Conservation (phyloP, 1,284 basidiomycete genomes). For the Pascua guehoae region DNA sequence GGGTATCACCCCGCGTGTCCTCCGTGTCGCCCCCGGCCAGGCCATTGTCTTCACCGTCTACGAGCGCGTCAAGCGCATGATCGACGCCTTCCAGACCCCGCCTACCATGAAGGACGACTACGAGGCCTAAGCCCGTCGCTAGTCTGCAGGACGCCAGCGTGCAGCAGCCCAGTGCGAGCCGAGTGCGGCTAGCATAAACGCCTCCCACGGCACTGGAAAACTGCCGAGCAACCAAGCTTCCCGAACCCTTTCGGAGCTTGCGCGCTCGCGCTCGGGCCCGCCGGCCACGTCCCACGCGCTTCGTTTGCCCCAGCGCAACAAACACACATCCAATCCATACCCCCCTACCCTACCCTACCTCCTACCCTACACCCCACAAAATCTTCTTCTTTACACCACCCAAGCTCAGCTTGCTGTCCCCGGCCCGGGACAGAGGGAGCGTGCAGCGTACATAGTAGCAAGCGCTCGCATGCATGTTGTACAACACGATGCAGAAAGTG, state of each 20-base stretch:
- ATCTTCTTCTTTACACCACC: neutral
- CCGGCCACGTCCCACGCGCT: too few relatives aligned
- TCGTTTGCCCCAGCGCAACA: neutral
- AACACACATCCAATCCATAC: too few relatives aligned
- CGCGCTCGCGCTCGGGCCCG: too few relatives aligned
- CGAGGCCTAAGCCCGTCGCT: constrained; percentile 13
- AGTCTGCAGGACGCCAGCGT: too few relatives aligned
- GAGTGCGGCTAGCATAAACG: neutral
- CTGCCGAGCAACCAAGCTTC: neutral
- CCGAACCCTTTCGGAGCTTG: too few relatives aligned
- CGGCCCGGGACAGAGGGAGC: neutral
- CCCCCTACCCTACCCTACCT: neutral
- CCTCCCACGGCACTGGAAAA: neutral
- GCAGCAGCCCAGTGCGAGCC: too few relatives aligned
- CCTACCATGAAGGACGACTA: constrained; percentile 40
- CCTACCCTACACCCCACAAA: neutral
- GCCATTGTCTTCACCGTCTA: constrained; percentile 61
- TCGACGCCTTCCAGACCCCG: constrained; percentile 64
- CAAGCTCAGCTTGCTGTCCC: neutral
- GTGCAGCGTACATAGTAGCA: neutral
- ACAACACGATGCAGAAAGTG: constrained; percentile 8
- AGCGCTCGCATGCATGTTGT: constrained; percentile 23
- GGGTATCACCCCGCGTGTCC: constrained; percentile 93
- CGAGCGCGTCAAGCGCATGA: constrained; percentile 69
- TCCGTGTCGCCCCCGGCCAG: constrained; percentile 88